Base-by-base conservation (phyloP, 192 early-diverging fungal genomes). In the Mortierella claussenii region DNA sequence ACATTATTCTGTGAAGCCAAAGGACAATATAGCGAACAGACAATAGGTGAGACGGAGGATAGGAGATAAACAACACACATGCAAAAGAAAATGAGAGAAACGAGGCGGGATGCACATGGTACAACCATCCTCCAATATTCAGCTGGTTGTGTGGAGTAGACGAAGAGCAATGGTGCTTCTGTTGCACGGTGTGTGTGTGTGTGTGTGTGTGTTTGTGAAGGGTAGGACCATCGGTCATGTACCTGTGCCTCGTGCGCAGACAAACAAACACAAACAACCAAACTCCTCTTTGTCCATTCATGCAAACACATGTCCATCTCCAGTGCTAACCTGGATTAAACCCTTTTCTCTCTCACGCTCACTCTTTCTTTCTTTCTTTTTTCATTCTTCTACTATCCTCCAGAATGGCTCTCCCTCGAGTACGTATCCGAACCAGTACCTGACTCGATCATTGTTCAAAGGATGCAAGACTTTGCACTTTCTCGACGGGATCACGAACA, bases 391-490 rank as follows among this genome's bases (percentile, higher is more conserved):
- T 53, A 24, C 7, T 32, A 3, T 4, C 3, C 1, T 32, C 47
- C 36, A 73, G 73, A 76, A 48, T 76, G 73, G 73, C 53, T 76
- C 0, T 76, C 73, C 3, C 20, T 67, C 8, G 64, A 57, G 20
- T 67, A 76, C 23, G 64, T 67, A 6, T 46, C 64, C 34, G 65
- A 45, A 20, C 73, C 58, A 44, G 64, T 61, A 6, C 73, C 73
- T 0, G 58, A 76, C 5, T 67, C 73, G 3, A 67, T 76, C 37
- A 76, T 76, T 26, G 59, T 76, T 23, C 73, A 76, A 34, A 56
- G 73, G 23, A 76, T 76, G 45, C 73, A 76, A 28, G 73, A 76
- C 12, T 76, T 76, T 44, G 73, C 73, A 12, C 36, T 67, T 52
- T 27, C 73, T 12, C 44, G 73, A 5, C 49, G 58, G 0, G 73